These are phyloP conservation scores for Leccinum rimulosum DNA, from an alignment of 768 basidiomycete genomes.

Conservation along the genomic window DNA sequence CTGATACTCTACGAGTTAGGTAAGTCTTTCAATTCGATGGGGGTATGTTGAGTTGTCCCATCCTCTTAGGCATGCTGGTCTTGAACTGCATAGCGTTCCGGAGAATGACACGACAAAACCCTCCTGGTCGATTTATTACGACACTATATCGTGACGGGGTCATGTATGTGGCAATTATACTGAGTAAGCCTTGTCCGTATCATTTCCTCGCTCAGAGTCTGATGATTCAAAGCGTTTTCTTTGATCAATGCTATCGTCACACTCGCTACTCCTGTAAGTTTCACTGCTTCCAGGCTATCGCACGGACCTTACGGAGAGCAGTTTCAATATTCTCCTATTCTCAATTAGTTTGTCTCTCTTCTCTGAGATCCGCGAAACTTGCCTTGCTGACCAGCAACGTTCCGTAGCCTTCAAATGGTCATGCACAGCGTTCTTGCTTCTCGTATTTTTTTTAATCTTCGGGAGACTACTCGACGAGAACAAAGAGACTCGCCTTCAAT, in stretches of 20 bases:
- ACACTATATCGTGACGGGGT: constrained; percentile 20
- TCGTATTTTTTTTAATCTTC: constrained; percentile 26
- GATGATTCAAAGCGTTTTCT: constrained; percentile 13
- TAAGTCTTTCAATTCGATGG: neutral
- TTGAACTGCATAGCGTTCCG: constrained; percentile 18
- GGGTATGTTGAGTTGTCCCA: neutral
- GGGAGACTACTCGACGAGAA: constrained; percentile 14
- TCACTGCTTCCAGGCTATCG: neutral
- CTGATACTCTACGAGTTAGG: constrained; percentile 18
- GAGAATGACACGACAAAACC: constrained; percentile 11
- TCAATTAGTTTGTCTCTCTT: constrained; percentile 16
- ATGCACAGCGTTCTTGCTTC: constrained; percentile 26
- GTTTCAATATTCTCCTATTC: constrained; percentile 16
- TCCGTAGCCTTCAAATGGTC: constrained; percentile 18
- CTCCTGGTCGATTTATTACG: constrained; percentile 8
- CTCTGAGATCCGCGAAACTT: neutral
- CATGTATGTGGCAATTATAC: constrained; percentile 18
- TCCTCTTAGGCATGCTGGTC: constrained; percentile 13
- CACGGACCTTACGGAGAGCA: neutral
- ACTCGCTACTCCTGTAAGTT: constrained; percentile 9
- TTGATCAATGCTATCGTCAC: constrained; percentile 16
- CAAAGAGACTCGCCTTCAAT: neutral
- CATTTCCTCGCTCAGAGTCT: neutral
- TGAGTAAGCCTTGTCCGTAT: constrained; percentile 2
- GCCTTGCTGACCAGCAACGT: neutral